Conservation (phyloP, 768 basidiomycete genomes). For the Leccinum olivaceopallidum region DNA sequence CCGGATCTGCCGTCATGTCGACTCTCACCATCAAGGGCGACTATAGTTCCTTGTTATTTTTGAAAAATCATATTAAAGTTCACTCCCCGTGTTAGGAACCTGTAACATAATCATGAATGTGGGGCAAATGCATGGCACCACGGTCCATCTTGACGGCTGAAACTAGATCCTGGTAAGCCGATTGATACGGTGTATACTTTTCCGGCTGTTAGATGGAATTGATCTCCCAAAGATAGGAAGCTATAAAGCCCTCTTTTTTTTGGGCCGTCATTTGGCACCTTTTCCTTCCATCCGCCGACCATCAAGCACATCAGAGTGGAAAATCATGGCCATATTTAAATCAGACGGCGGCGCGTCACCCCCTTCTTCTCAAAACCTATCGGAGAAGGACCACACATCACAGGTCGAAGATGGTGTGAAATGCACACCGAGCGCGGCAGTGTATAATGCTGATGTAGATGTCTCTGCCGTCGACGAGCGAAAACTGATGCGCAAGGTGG, state of each 20-base stretch:
- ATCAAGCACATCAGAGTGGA: not conserved
- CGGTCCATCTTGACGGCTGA: not conserved
- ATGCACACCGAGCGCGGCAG: not conserved
- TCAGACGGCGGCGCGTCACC: not conserved
- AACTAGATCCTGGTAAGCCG: not conserved
- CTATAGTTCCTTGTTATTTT: not conserved
- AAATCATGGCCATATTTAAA: not conserved
- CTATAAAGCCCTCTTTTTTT: not conserved
- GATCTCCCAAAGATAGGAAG: not conserved
- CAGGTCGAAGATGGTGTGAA: conserved; percentile 2
- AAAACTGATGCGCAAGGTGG: conserved; percentile 69
- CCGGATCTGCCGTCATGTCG: not conserved
- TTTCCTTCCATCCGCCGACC: not conserved
- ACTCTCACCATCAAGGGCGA: not conserved
- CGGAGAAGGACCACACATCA: conserved; percentile 5
- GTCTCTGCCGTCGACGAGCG: conserved; percentile 64
- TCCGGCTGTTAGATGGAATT: not conserved
- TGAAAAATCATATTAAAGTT: not conserved
- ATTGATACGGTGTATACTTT: not conserved
- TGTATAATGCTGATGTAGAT: conserved; percentile 52
- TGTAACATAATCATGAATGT: too few species aligned
- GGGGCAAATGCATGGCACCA: not conserved
- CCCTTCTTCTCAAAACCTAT: conserved; percentile 1
- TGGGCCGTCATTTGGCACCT: not conserved
- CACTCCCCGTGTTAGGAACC: not conserved